Conservation (phyloP, 768 basidiomycete genomes). For the Boletus tomentosulus region DNA sequence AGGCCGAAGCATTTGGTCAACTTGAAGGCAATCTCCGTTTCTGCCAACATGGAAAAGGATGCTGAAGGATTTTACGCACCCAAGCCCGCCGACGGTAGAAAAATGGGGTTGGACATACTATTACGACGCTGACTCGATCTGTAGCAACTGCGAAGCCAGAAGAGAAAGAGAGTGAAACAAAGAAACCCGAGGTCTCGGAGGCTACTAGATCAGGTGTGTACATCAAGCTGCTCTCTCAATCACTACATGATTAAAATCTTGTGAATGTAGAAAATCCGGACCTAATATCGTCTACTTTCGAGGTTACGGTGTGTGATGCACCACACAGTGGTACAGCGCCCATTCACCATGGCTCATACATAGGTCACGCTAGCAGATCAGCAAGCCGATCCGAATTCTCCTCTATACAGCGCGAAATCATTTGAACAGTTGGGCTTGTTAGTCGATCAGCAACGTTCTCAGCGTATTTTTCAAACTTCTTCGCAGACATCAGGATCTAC, state of each 20-base stretch:
- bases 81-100: conserved; percentile 39
- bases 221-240: neutral
- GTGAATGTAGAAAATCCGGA: conserved; percentile 40
- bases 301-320: conserved; percentile 60
- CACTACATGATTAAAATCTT: neutral
- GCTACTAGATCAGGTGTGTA: conserved; percentile 22
- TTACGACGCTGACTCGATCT: conserved; percentile 7
- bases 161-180: conserved; percentile 25
- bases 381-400: conserved; percentile 94
- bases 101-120: neutral
- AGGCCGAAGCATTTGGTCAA: neutral
- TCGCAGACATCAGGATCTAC: conserved; percentile 74
- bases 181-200: conserved; percentile 17
- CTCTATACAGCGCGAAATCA: conserved; percentile 85
- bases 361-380: conserved; percentile 96
- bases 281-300: conserved; percentile 75
- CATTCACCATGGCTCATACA: conserved; percentile 27
- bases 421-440: conserved; percentile 96
- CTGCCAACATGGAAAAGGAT: conserved; percentile 58
- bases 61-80: conserved; percentile 77
- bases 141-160: conserved; percentile 20
- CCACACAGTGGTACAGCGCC: neutral
- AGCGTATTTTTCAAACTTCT: conserved; percentile 5
- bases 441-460: conserved; percentile 30
- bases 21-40: neutral